A percentile compares a stretch with the other conserved stretches of the same genome.
Conservation (phyloP, 140 eudicot genomes). For the Cichorium intybus region DNA sequence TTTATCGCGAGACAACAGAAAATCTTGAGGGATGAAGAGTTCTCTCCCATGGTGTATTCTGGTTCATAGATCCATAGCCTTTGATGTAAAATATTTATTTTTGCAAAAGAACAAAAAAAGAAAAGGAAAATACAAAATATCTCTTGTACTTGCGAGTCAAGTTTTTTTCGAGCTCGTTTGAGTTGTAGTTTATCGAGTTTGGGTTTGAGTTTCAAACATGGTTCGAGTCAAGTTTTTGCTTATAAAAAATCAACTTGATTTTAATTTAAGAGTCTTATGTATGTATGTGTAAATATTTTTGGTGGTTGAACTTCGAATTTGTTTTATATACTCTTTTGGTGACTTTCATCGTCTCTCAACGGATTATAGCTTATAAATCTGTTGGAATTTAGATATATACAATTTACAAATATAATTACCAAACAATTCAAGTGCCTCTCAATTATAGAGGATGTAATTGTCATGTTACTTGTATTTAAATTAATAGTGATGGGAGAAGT, state of each 20-base stretch:
- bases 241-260: too few relatives aligned
- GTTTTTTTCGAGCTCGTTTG: not conserved
- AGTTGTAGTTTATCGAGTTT: not conserved
- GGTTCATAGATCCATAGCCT: conserved; percentile 12
- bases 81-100: not conserved
- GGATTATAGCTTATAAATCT: too few relatives aligned
- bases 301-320: not conserved
- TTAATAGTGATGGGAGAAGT: too few relatives aligned
- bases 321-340: too few relatives aligned
- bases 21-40: conserved; percentile 51
- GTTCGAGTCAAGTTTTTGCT: not conserved
- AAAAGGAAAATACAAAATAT: not conserved
- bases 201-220: not conserved
- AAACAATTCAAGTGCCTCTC: too few relatives aligned
- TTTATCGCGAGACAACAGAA: conserved; percentile 53
- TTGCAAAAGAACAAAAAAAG: not conserved
- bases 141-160: not conserved
- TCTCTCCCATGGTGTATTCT: conserved; percentile 35
- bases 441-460: too few relatives aligned
- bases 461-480: too few relatives aligned
- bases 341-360: too few relatives aligned
- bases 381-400: too few relatives aligned
- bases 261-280: too few relatives aligned
- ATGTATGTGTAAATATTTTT: not conserved
- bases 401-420: too few relatives aligned